Conservation (phyloP, 2,329 filamentous ascomycete genomes). For the Cadophora sp. region DNA sequence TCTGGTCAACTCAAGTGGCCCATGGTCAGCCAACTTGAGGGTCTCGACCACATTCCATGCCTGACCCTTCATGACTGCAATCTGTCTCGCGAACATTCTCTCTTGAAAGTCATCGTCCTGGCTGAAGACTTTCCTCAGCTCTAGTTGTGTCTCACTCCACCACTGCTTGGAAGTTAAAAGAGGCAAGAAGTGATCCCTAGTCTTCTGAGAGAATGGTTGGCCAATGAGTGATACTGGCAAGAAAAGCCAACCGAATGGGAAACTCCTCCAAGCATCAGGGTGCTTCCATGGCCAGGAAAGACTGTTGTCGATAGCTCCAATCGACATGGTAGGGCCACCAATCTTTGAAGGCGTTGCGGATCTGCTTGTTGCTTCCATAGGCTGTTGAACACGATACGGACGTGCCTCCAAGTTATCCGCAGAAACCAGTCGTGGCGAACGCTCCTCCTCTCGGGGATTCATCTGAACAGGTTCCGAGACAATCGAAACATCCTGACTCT, state of each 20-base stretch:
- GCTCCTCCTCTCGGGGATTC: constrained; percentile 60
- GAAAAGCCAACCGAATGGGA: constrained; percentile 98
- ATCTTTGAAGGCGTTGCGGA: constrained; percentile 47
- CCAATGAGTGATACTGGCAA: constrained; percentile 95
- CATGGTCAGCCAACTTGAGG: constrained; percentile 89
- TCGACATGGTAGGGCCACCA: constrained; percentile 61
- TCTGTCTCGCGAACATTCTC: constrained; percentile 98
- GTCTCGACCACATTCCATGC: constrained; percentile 99
- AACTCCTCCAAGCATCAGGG: constrained; percentile 81
- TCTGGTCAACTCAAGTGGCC: constrained; percentile 89
- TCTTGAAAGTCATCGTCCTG: constrained; percentile 97
- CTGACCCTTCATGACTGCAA: constrained; percentile 98
- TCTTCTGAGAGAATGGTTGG: constrained; percentile 93
- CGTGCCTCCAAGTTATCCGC: constrained; percentile 52
- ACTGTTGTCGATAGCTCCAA: constrained; percentile 97
- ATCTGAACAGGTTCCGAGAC: constrained; percentile 79
- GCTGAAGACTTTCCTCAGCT: constrained; percentile 85
- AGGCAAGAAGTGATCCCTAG: constrained; percentile 93
- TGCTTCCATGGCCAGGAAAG: constrained; percentile 84
- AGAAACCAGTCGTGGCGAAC: constrained; percentile 54
- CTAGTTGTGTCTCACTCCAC: constrained; percentile 94
- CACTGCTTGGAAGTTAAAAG: constrained; percentile 92
- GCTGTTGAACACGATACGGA: constrained; percentile 80
- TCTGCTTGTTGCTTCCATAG: constrained; percentile 77
- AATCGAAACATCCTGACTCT: constrained; percentile 82